Conservation (phyloP, 306 rosid genomes). For the Acacia acuminata region DNA sequence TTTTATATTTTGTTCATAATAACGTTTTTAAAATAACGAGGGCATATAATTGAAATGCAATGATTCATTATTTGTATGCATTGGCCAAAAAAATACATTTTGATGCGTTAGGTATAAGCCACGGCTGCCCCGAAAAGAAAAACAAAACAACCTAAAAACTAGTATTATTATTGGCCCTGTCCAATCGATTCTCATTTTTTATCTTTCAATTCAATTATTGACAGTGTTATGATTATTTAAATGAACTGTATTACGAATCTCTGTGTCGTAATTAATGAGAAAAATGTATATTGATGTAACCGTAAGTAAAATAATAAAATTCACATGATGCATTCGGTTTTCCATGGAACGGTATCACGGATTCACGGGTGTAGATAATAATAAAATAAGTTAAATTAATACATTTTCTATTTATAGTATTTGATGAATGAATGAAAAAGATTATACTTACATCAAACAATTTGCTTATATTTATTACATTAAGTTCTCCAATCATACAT, state of each 20-base stretch:
- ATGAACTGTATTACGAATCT: neutral
- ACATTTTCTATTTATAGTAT: too few relatives aligned
- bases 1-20: neutral
- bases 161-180: neutral
- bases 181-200: neutral
- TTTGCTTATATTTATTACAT: too few relatives aligned
- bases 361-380: too few relatives aligned
- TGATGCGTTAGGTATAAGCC: neutral
- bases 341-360: too few relatives aligned
- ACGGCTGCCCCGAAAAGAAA: slow-evolving; percentile 1
- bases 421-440: too few relatives aligned
- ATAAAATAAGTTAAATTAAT: too few relatives aligned
- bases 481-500: too few relatives aligned
- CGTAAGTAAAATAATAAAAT: too few relatives aligned
- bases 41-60: neutral
- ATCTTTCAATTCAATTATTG: neutral
- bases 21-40: neutral
- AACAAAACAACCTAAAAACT: neutral
- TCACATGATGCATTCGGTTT: too few relatives aligned
- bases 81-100: neutral
- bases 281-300: neutral
- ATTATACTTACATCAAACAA: too few relatives aligned
- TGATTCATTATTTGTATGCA: slow-evolving; percentile 1
- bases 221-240: neutral
- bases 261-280: neutral